Base-by-base conservation (phyloP, 2,329 filamentous ascomycete genomes). In the Dendryphion nanum region DNA sequence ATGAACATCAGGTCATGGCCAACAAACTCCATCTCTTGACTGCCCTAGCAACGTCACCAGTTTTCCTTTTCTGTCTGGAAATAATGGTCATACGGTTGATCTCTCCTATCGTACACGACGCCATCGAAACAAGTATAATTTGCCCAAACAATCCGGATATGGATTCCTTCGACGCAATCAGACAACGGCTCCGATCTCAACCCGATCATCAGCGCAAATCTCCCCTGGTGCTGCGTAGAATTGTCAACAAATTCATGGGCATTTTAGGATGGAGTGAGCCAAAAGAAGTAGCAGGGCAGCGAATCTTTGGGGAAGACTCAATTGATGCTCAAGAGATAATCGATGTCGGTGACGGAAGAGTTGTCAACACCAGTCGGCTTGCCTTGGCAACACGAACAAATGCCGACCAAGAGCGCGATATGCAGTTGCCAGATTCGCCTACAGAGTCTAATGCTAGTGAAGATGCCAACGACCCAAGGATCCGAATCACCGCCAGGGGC, bases 401-500 rank as follows among this genome's bases (percentile, higher is more conserved):
- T n/a, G 33, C 30, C 17, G 30, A 33, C 23, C 23, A 26, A 26
- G 10, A 26, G 23, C n/a, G 10, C 29, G 12, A 17, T n/a, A 12
- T 16, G 12, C 13, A 16, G 8, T 15, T 53, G 4, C 57, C 55
- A 13, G 44, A 48, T 21, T 61, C 57, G 17, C 53, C 54, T 20
- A 57, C 53, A 8, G 45, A 35, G 13, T 55, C 48, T 18, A 38
- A 47, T 37, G 38, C 35, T 33, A 59, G 53, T 26, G 46, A 57
- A 15, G 50, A 59, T 15, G 55, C 57, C 23, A 53, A 57, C 26
- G 60, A 66, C 30, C 62, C 63, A 6, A 52, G 59, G 19, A 65
- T 67, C 17, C 53, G 63, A n/a, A 67, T 67, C 19, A 65, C 61
- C 5, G 61, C 54, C n/a, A 47, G 63, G 18, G 61, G 62, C 37